A percentile compares a stretch with the other conserved stretches of the same genome.
Evolutionary conservation across 2,329 filamentous ascomycete genomes (phyloP).

Genomic region (Ciborinia camelliae): DNA sequence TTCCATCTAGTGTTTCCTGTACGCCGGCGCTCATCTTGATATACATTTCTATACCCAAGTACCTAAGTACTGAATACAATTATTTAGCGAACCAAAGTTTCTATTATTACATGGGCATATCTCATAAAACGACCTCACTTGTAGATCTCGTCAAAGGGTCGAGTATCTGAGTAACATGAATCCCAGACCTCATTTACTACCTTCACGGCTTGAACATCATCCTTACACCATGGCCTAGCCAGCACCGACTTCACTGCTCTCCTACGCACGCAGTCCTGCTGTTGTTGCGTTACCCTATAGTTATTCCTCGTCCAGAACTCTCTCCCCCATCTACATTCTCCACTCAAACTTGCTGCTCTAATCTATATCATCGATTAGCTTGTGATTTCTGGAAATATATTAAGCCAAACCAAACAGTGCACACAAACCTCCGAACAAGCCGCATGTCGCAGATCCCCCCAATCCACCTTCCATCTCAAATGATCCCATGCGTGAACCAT

Average conservation of each 20-base stretch:
- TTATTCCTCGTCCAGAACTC: conserved; percentile 84
- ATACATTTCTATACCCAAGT: conserved; percentile 19
- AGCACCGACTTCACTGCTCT: conserved; percentile 78
- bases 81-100: conserved; percentile 6
- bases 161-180: conserved; percentile 89
- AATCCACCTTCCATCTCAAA: conserved; percentile 85
- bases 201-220: conserved; percentile 80
- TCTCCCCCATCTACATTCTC: conserved; percentile 86
- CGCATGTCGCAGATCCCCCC: conserved; percentile 76
- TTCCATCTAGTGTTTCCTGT: conserved; percentile 30
- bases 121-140: conserved; percentile 48
- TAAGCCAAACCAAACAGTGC: background rate
- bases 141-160: conserved; percentile 97
- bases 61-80: conserved; percentile 16
- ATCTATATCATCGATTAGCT: conserved; percentile 55
- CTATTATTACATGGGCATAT: conserved; percentile 13
- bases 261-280: conserved; percentile 85
- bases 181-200: conserved; percentile 99
- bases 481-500: conserved; percentile 98
- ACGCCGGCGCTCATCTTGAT: conserved; percentile 36
- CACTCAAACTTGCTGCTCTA: conserved; percentile 84
- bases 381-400: background rate
- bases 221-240: conserved; percentile 74
- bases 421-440: conserved; percentile 82
- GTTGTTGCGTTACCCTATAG: conserved; percentile 85